Base-by-base conservation (phyloP, 2,329 filamentous ascomycete genomes). In the Didymella segeticola region DNA sequence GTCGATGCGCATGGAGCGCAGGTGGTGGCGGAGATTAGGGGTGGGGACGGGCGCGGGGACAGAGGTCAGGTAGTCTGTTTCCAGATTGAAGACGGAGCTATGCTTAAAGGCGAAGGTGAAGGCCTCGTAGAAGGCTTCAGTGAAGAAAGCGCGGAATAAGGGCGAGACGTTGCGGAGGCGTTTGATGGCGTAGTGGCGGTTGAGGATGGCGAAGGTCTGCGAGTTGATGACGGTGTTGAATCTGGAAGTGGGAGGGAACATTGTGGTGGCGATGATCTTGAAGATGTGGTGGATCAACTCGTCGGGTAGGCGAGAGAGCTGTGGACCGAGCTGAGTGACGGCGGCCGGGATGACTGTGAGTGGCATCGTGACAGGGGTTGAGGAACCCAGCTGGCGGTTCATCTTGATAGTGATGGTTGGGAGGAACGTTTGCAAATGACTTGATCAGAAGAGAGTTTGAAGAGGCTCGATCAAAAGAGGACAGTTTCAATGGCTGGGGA, bases 211-310 rank as follows among this genome's bases (percentile, higher is more conserved):
- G 33, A 56, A 60, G 14, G 15, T 14, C 2, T 29, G 27, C 3
- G 41, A 15, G 34, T 50, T 38, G 36, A 60, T 43, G 33, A 43
- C n/a, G 3, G 15, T 37, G 22, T 49, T 30, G n/a, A 53, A 49
- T 26, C 34, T 42, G 22, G 41, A 53, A 0, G 19, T 39, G 1
- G 20, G 17, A 7, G 38, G 41, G 26, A 53, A 27, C 36, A 55
- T 19, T 15, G 31, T 43, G 1, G 20, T 38, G 2, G 53, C 42
- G 17, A 45, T 5, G 36, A 47, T 43, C 22, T 45, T 48, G 52
- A 66, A 50, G 53, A 66, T 62, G 23, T 54, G 33, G n/a, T 43
- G 17, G 5, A 61, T 19, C 11, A 66, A 29, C 30, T 63, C 58
- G n/a, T 58, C 48, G 6, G 62, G 62, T 15, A 66, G 42, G 1